Evolutionary conservation across 2,329 filamentous ascomycete genomes (phyloP).

Genomic region (Phialemonium atrogriseum): DNA sequence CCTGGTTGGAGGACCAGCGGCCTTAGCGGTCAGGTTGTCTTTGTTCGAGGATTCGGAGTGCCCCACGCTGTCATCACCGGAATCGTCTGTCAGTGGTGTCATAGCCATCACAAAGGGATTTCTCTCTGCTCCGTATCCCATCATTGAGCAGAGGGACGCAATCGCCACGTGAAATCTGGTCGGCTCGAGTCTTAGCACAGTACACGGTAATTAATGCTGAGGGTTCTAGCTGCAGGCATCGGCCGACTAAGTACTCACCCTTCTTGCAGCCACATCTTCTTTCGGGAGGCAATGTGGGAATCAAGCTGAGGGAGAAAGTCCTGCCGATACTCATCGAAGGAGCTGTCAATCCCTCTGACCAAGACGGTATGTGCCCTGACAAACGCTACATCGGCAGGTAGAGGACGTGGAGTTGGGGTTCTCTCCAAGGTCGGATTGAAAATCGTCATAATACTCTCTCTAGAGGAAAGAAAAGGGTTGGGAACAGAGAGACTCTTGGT

Average conservation of each 20-base stretch:
- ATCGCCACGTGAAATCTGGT: conserved; percentile 49
- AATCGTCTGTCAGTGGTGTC: conserved; percentile 21
- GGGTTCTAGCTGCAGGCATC: no score
- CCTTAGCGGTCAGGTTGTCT: conserved; percentile 31
- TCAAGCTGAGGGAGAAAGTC: conserved; percentile 48
- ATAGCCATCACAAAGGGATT: conserved; percentile 39
- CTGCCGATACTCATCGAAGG: conserved; percentile 27
- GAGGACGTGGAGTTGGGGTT: conserved; percentile 20
- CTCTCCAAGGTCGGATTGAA: conserved; percentile 48
- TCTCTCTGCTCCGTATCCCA: conserved; percentile 42
- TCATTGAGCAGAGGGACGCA: conserved; percentile 44
- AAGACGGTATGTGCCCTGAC: conserved; percentile 57
- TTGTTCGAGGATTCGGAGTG: conserved; percentile 23
- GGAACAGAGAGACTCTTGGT: conserved; percentile 61
- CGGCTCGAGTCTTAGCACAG: not conserved
- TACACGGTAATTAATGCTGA: no score
- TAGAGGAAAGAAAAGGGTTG: conserved; percentile 56
- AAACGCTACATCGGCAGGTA: conserved; percentile 47
- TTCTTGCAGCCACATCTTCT: conserved; percentile 42
- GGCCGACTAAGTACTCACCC: no score
- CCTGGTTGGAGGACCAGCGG: conserved; percentile 41
- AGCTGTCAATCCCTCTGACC: conserved; percentile 46
- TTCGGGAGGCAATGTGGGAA: conserved; percentile 42
- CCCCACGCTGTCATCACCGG: conserved; percentile 11
- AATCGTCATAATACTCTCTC: conserved; percentile 61